phyloP scores from a whole-genome alignment of 148 eudicot genomes.

The Silene latifolia region DNA sequence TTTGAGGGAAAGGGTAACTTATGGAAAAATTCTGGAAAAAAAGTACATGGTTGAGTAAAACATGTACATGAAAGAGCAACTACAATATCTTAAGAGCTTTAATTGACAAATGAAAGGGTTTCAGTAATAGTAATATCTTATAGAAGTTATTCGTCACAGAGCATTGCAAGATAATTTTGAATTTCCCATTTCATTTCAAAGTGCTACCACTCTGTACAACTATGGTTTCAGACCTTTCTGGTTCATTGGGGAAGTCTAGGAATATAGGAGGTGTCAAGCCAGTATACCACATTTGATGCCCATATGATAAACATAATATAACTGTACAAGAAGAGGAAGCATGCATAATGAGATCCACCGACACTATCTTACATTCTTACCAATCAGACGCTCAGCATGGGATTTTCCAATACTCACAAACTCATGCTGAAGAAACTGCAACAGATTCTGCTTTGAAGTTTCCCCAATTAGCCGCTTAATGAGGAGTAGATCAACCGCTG shows the following conservation, averaged over 20 bases:
- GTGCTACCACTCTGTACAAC: not conserved
- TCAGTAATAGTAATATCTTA: not conserved
- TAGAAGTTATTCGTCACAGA: not conserved
- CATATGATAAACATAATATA: not conserved
- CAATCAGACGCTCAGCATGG: constrained; percentile 89
- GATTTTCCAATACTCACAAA: constrained; percentile 88
- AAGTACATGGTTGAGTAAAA: too few species aligned
- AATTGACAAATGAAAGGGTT: not conserved
- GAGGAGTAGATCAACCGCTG: constrained; percentile 96
- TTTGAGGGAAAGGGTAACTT: too few species aligned
- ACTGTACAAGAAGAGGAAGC: not conserved
- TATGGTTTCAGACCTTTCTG: not conserved
- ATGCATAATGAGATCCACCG: constrained; percentile 10
- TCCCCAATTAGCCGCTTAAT: constrained; percentile 92
- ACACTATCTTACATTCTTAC: constrained; percentile 35
- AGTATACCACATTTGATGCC: too few species aligned
- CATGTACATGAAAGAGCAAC: too few species aligned
- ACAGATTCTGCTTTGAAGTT: constrained; percentile 72
- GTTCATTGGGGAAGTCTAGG: too few species aligned
- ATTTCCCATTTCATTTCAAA: constrained; percentile 1
- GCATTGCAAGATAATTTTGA: not conserved
- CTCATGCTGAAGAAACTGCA: constrained; percentile 96
- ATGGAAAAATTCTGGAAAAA: too few species aligned
- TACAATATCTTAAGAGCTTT: not conserved
- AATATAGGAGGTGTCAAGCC: too few species aligned